Base-by-base conservation (phyloP, 768 basidiomycete genomes). In the Leucosporidium scottii region DNA sequence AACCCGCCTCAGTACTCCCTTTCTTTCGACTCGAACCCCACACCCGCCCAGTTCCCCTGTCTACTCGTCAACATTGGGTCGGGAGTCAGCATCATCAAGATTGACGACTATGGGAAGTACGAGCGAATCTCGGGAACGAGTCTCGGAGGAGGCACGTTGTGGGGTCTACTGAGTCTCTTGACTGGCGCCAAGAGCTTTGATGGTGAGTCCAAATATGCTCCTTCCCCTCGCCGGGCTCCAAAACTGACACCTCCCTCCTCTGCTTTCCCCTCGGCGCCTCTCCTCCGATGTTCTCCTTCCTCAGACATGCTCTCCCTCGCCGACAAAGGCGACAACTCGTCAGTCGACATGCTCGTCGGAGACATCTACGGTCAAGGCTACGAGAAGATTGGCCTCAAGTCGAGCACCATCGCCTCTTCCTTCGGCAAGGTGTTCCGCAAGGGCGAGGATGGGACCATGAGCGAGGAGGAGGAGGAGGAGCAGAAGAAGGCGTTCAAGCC, bases 391-490 rank as follows among this genome's bases (percentile, higher is more conserved):
- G 96, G 96, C 23, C 85, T 99, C 64, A 98, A 98, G 79, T 96
- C 93, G 47, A 93, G 91, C 12, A 96, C 89, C 81, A 99, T 99
- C 76, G 96, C 96, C 17, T 94, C 92, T 71, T 91, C 92, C 28
- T 98, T 99, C 79, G 96, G 96, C 20, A 99, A 98, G 76, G 96
- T 99, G 49, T 98, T 99, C 81, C 88, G 88, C 78, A 91, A 93
- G 80, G 81, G 47, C n/a, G 57, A 36, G 8, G 23, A 28, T 17
- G 53, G 25, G 25, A 54, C 53, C 13, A 28, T 54, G n/a, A 28
- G 30, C 12, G 67, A 39, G 17, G 70, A 65, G 0, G 66, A 53
- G n/a, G 65, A 76, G 36, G 85, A 86, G 18, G 85, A 85, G 60
- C 82, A 86, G 79, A 92, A 88, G 80, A 82, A 83, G 73, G 84